Evolutionary conservation across 371 early-diverging fungal genomes (phyloP).

Genomic region (Parasitella parasitica): DNA sequence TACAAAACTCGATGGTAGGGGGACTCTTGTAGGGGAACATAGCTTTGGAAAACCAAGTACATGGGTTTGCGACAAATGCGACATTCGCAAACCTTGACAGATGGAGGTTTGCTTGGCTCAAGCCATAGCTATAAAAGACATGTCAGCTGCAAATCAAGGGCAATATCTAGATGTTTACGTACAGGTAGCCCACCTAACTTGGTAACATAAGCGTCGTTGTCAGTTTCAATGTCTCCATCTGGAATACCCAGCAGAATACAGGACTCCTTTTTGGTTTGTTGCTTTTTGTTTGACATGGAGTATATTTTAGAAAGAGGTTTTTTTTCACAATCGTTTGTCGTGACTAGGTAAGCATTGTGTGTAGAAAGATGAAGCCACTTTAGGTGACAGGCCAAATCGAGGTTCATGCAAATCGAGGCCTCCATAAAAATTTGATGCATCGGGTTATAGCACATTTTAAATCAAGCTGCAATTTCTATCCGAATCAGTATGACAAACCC

Average conservation of each 20-base stretch:
- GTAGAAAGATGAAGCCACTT: no score
- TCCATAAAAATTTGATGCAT: no score
- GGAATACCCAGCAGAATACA: conserved; percentile 63
- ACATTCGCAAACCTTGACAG: conserved; percentile 24
- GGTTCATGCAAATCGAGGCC: no score
- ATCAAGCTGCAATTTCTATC: no score
- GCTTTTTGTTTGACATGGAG: conserved; percentile 9
- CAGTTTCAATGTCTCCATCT: conserved; percentile 61
- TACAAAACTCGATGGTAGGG: conserved; percentile 76
- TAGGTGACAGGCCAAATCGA: no score
- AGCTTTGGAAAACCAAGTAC: conserved; percentile 71
- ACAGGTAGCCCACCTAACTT: conserved; percentile 76
- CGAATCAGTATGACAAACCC: no score
- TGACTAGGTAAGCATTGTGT: no score
- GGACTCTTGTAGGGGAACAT: conserved; percentile 72
- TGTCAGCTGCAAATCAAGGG: not conserved
- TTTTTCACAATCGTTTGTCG: no score
- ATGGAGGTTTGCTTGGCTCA: conserved; percentile 22
- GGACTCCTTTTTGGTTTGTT: conserved; percentile 17
- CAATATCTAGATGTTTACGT: conserved; percentile 11
- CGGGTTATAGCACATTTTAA: no score
- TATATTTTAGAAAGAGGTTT: not conserved
- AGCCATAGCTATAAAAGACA: conserved; percentile 39
- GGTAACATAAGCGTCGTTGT: conserved; percentile 62
- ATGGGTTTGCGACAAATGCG: conserved; percentile 53